Base-by-base conservation (phyloP, 1,284 basidiomycete genomes). In the Bjerkandera adusta region DNA sequence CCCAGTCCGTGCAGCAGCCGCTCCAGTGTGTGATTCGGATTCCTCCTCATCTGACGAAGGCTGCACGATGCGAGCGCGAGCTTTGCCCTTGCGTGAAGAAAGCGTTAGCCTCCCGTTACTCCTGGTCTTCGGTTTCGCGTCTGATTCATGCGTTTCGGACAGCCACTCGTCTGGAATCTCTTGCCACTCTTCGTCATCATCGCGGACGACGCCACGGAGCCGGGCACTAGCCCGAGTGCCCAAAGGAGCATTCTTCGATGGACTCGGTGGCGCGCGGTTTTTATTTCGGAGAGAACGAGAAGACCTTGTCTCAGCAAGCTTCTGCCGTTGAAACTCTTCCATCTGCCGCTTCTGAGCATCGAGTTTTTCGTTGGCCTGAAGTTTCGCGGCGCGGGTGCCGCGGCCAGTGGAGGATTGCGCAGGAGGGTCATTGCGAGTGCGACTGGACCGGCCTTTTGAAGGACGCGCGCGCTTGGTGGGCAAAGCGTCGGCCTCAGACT, bases 101-200 rank as follows among this genome's bases (percentile, higher is more conserved):
- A n/a, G n/a, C n/a, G 10, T 43, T 43, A 49, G 40, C 20, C 46
- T 43, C 22, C 54, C 36, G 8, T 21, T 35, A 27, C 36, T 46
- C 49, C 34, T n/a, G n/a, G n/a, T n/a, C n/a, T n/a, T 36, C 26
- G 34, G n/a, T 42, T 36, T 22, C 13, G 50, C 18, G 3, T 38
- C 32, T 8, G 50, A 33, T 7, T 51, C 45, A 4, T 43, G 22
- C 13, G n/a, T n/a, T n/a, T 68, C 68, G 29, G 68, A 58, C 49
- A 89, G 57, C 87, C 88, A 89, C 57, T 88, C 89, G 4, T 82
- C 75, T 0, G 89, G 89, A 26, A 91, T 73, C 49, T 77, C 70
- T 63, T 91, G 85, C 88, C 89, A 91, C 56, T 80, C 85, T 1
- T 82, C 82, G 7, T 83, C 79, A 33, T 71, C 69, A 6, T 55